A percentile compares a stretch with the other conserved stretches of the same genome.
Evolutionary conservation across 1,284 basidiomycete species (phyloP).

Genomic region (Hemileia vastatrix): DNA sequence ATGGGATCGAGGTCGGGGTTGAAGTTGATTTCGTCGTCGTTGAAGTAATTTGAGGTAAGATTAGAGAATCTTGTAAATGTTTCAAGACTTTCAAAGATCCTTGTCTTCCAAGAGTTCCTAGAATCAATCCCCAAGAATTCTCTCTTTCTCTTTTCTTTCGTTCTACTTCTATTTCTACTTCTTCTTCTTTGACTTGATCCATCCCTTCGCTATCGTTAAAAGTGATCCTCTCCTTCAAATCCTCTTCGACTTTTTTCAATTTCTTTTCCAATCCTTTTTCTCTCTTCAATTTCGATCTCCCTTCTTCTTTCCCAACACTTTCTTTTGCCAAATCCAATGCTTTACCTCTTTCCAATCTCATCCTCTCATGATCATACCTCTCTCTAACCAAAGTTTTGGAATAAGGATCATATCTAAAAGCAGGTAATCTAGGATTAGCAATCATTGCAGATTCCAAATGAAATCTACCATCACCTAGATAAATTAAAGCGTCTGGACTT

Average conservation of each 20-base stretch:
- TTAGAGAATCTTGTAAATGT: too few species aligned
- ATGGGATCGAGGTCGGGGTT: constrained; percentile 48
- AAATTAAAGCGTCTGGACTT: constrained; percentile 50
- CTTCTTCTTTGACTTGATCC: too few species aligned
- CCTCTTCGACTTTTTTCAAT: constrained; percentile 26
- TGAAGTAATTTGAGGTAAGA: constrained; percentile 17
- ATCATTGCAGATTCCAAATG: constrained; percentile 99
- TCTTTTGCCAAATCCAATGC: constrained; percentile 60
- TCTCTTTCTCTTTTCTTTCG: constrained; percentile 32
- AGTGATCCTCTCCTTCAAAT: too few species aligned
- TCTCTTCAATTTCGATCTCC: too few species aligned
- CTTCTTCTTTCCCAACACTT: too few species aligned
- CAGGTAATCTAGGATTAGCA: constrained; percentile 83
- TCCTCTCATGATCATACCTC: constrained; percentile 80
- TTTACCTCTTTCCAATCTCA: constrained; percentile 64
- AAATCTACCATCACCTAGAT: constrained; percentile 94
- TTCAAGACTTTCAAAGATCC: constrained; percentile 80
- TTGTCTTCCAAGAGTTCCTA: constrained; percentile 89
- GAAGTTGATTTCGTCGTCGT: constrained; percentile 12
- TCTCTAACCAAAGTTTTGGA: constrained; percentile 93
- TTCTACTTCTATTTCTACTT: too few species aligned
- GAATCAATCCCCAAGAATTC: constrained; percentile 71
- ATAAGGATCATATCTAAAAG: constrained; percentile 97
- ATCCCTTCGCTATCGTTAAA: too few species aligned
- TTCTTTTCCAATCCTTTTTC: constrained; percentile 53